phyloP scores from a whole-genome alignment of 805 yeast genomes.

The fission yeast (Schizosaccharomyces pombe) region DNA sequence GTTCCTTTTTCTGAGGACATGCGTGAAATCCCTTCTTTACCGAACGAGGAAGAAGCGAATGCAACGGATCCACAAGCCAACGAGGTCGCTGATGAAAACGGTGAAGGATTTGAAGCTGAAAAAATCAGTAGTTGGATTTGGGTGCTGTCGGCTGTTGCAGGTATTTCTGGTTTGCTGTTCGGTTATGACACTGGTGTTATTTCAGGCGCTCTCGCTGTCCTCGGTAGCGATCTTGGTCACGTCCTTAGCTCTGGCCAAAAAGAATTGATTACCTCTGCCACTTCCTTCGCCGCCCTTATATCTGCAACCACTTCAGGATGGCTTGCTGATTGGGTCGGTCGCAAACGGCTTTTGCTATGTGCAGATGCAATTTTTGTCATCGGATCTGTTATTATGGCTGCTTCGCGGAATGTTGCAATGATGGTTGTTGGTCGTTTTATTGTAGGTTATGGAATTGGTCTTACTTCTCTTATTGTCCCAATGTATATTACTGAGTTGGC shows the following conservation, averaged over 20 bases:
- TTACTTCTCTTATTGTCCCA: conserved; percentile 36
- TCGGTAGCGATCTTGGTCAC: conserved; percentile 46
- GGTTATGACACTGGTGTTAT: conserved; percentile 95
- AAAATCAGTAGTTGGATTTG: conserved; percentile 11
- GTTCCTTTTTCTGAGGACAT: neutral
- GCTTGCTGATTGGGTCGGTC: conserved; percentile 56
- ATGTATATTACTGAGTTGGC: conserved; percentile 46
- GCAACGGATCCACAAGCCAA: neutral
- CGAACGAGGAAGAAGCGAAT: neutral
- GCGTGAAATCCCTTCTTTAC: neutral
- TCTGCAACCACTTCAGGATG: conserved; percentile 58
- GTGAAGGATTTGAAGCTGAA: neutral
- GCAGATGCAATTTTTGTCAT: conserved; percentile 59
- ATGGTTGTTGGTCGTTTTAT: conserved; percentile 49
- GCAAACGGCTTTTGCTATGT: conserved; percentile 57
- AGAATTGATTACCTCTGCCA: conserved; percentile 78
- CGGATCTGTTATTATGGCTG: conserved; percentile 67
- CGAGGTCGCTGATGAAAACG: neutral
- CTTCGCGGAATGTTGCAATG: conserved; percentile 56
- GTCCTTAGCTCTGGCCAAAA: conserved; percentile 49
- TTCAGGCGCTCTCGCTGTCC: conserved; percentile 69
- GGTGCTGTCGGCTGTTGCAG: conserved; percentile 22
- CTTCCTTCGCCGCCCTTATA: conserved; percentile 74
- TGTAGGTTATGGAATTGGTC: conserved; percentile 34
- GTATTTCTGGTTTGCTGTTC: conserved; percentile 85